Conservation (phyloP, 2,329 filamentous ascomycete genomes). For the Venturia pyrina region DNA sequence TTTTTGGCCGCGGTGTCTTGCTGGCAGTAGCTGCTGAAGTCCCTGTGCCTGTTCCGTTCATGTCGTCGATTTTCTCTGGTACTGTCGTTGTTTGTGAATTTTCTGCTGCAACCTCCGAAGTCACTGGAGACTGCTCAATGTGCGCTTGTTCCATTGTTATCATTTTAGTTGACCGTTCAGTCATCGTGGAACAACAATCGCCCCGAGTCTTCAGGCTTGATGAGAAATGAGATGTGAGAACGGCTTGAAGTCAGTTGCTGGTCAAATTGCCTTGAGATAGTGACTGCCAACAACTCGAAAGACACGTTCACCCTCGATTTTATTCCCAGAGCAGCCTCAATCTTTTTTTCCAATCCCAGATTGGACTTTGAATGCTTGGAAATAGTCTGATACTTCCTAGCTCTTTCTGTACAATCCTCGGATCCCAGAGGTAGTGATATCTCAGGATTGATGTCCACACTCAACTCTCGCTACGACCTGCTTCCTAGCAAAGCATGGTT, state of each 20-base stretch:
- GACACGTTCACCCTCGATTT: no score
- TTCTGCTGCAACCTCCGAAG: background rate
- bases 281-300: background rate
- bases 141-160: background rate
- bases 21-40: background rate
- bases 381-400: no score
- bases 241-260: background rate
- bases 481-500: background rate
- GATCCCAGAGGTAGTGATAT: no score
- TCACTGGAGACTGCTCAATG: background rate
- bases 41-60: background rate
- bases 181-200: background rate
- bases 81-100: background rate
- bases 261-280: background rate
- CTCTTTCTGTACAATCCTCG: no score
- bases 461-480: background rate
- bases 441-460: background rate
- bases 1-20: slow-evolving; percentile 15
- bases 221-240: background rate
- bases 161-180: background rate
- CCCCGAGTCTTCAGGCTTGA: background rate
- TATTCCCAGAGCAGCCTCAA: no score
- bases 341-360: no score
- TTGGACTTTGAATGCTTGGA: no score
- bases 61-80: background rate